These are phyloP conservation scores for Saccharata proteae DNA, from an alignment of 2,329 filamentous ascomycete genomes.

Conservation along the genomic window DNA sequence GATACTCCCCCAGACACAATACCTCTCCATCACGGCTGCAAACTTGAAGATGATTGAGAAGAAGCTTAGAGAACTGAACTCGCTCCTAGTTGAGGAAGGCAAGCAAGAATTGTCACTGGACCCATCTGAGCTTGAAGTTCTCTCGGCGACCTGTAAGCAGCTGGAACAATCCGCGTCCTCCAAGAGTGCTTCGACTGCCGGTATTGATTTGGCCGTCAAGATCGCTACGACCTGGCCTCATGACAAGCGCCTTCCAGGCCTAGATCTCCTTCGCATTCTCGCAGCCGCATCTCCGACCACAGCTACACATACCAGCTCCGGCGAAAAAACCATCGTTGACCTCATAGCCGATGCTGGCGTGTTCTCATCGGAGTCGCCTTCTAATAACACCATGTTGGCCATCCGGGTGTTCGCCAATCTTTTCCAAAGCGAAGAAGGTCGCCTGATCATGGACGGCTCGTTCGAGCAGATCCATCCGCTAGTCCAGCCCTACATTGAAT, in stretches of 20 bases:
- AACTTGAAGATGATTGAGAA: conserved; percentile 60
- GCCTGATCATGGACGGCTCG: conserved; percentile 41
- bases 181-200: conserved; percentile 24
- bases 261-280: conserved; percentile 80
- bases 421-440: conserved; percentile 63
- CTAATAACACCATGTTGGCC: conserved; percentile 81
- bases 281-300: conserved; percentile 54
- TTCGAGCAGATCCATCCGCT: conserved; percentile 51
- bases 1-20: conserved; percentile 65
- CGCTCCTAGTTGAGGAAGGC: conserved; percentile 56
- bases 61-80: conserved; percentile 65
- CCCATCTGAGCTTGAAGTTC: conserved; percentile 52
- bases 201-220: conserved; percentile 55
- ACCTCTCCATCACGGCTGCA: conserved; percentile 63
- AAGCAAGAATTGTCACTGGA: conserved; percentile 65
- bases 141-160: conserved; percentile 50
- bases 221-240: conserved; percentile 71
- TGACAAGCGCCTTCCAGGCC: conserved; percentile 64
- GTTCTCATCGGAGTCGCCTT: conserved; percentile 46
- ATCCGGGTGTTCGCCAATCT: conserved; percentile 73
- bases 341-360: conserved; percentile 46
- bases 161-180: conserved; percentile 41
- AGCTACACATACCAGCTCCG: conserved; percentile 46
- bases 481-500: conserved; percentile 49
- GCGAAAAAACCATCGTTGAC: conserved; percentile 46